Conservation (phyloP, 768 basidiomycete genomes). For the Leccinum uliginosum region DNA sequence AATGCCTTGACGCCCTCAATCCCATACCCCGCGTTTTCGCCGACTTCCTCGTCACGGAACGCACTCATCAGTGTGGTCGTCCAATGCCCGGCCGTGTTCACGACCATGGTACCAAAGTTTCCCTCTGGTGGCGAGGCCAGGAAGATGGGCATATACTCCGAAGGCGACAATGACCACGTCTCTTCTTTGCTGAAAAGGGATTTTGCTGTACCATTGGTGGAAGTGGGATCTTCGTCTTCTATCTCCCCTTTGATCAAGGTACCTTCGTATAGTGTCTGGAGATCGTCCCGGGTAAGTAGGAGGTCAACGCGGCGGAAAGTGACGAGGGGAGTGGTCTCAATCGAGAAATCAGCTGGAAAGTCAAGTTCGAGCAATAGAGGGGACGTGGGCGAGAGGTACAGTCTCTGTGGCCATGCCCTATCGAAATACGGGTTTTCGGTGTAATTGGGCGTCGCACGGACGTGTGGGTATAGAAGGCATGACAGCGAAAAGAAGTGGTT, state of each 20-base stretch:
- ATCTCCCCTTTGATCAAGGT: slow-evolving; percentile 18
- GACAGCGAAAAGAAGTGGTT: slow-evolving; percentile 74
- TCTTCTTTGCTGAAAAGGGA: slow-evolving; percentile 53
- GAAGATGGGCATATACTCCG: slow-evolving; percentile 51
- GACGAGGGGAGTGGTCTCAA: slow-evolving; percentile 55
- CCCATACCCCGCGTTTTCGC: slow-evolving; percentile 38
- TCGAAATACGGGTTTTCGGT: slow-evolving; percentile 51
- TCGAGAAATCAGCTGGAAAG: slow-evolving; percentile 51
- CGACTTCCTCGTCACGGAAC: slow-evolving; percentile 31
- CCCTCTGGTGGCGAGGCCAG: slow-evolving; percentile 39
- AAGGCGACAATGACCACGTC: slow-evolving; percentile 49
- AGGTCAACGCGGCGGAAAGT: slow-evolving; percentile 65
- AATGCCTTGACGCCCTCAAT: slow-evolving; percentile 53
- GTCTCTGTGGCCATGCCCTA: slow-evolving; percentile 59
- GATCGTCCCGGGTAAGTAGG: slow-evolving; percentile 45
- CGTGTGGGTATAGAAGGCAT: slow-evolving; percentile 62
- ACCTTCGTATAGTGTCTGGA: slow-evolving; percentile 40
- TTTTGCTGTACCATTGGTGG: slow-evolving; percentile 24
- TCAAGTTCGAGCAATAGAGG: slow-evolving; percentile 29
- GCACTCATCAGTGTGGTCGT: slow-evolving; percentile 51
- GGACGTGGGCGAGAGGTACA: slow-evolving; percentile 57
- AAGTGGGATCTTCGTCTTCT: slow-evolving; percentile 9
- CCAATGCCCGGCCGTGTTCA: slow-evolving; percentile 69
- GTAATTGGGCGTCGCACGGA: slow-evolving; percentile 61
- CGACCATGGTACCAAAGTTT: slow-evolving; percentile 59